Evolutionary conservation across 1,284 basidiomycete species (phyloP).

Genomic region (Ceratobasidium papillatum): DNA sequence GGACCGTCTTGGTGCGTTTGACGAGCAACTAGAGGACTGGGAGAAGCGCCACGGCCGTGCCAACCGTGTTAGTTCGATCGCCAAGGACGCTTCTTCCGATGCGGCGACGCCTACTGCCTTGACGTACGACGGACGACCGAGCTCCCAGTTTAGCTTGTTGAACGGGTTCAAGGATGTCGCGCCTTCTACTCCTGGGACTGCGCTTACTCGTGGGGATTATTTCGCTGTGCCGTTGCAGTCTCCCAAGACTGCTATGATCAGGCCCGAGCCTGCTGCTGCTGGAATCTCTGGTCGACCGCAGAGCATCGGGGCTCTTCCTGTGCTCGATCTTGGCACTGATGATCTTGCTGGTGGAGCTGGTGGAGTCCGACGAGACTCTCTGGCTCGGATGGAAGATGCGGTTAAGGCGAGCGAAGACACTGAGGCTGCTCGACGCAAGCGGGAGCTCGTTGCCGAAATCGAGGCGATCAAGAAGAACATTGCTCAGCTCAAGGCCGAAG

Average conservation of each 20-base stretch:
- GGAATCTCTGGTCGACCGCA: slow-evolving; percentile 60
- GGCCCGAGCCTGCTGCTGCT: slow-evolving; percentile 52
- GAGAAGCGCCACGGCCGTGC: slow-evolving; percentile 81
- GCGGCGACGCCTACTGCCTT: slow-evolving; percentile 15
- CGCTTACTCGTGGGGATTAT: slow-evolving; percentile 75
- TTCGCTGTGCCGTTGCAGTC: slow-evolving; percentile 63
- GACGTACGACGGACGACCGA: slow-evolving; percentile 23
- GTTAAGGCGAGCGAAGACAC: slow-evolving; percentile 54
- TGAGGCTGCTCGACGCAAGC: slow-evolving; percentile 63
- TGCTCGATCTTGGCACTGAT: slow-evolving; percentile 74
- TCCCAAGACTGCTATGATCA: slow-evolving; percentile 58
- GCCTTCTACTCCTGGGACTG: slow-evolving; percentile 63
- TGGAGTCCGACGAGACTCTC: slow-evolving; percentile 48
- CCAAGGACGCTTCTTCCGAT: slow-evolving; percentile 36
- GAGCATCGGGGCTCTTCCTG: slow-evolving; percentile 67
- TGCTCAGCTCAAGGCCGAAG: slow-evolving; percentile 56
- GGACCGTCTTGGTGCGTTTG: slow-evolving; percentile 70
- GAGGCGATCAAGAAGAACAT: slow-evolving; percentile 79
- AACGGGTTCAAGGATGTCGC: slow-evolving; percentile 51
- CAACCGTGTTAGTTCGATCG: slow-evolving; percentile 23
- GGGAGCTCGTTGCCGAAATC: slow-evolving; percentile 77
- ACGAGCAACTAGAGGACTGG: slow-evolving; percentile 83
- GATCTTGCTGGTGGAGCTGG: slow-evolving; percentile 64
- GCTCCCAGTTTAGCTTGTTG: slow-evolving; percentile 31
- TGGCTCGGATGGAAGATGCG: slow-evolving; percentile 51